phyloP scores from a whole-genome alignment of 2,329 filamentous ascomycete species.

The Xylariomycetidae sp. region DNA sequence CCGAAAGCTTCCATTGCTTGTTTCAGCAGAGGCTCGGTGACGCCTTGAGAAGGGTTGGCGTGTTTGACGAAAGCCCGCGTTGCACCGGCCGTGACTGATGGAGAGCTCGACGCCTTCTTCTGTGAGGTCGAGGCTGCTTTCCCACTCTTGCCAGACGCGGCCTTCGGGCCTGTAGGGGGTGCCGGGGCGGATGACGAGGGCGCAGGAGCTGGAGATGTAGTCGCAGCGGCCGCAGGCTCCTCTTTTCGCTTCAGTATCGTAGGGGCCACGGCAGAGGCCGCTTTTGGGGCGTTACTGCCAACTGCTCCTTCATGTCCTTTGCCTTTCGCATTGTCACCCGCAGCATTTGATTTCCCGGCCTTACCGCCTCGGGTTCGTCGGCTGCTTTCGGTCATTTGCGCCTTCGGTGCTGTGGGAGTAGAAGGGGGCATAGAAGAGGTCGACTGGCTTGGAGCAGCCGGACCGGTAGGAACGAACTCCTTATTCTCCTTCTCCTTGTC shows the following conservation, averaged over 20 bases:
- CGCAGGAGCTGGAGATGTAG: conserved; percentile 17
- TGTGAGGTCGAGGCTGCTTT: conserved; percentile 18
- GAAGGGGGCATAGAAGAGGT: conserved; percentile 15
- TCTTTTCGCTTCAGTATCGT: conserved; percentile 26
- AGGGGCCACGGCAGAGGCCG: conserved; percentile 21
- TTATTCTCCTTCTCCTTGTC: conserved; percentile 22
- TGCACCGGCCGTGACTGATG: conserved; percentile 36
- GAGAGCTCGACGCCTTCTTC: conserved; percentile 26
- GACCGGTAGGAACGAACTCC: conserved; percentile 10
- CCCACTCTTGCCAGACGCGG: conserved; percentile 14
- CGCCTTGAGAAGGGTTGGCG: conserved; percentile 82
- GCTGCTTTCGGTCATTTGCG: conserved; percentile 27
- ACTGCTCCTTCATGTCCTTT: conserved; percentile 15
- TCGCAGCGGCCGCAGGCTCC: conserved; percentile 9
- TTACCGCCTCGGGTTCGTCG: conserved; percentile 28
- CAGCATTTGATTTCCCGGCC: conserved; percentile 23
- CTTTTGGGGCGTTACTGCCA: conserved; percentile 18
- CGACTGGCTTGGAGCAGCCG: conserved; percentile 15
- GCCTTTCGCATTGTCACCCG: conserved; percentile 21
- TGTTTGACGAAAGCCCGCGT: conserved; percentile 74
- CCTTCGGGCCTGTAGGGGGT: conserved; percentile 26
- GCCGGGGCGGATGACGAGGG: conserved; percentile 22
- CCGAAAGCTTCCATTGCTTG: conserved; percentile 71
- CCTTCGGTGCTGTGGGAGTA: conserved; percentile 24
- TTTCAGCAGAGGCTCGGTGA: conserved; percentile 75